A percentile compares a stretch with the other conserved stretches of the same genome.
These are phyloP conservation scores for Brassica balearica DNA, from an alignment of 441 rosid genomes.

Conservation along the genomic window DNA sequence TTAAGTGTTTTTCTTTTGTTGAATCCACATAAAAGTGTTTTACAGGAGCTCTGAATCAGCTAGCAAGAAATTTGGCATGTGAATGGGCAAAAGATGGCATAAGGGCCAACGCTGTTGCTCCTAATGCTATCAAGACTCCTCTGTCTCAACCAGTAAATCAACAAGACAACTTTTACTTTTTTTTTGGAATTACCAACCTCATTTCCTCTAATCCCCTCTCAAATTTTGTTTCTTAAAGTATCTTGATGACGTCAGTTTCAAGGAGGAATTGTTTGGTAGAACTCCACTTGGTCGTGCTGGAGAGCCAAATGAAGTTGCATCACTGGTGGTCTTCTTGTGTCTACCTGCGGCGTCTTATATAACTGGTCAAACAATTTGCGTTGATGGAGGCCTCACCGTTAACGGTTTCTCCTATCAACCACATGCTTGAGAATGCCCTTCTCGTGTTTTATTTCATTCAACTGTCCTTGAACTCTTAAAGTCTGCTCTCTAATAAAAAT, in stretches of 20 bases:
- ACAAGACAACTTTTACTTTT: conserved; percentile 35
- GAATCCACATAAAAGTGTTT: background rate
- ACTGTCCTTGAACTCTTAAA: background rate
- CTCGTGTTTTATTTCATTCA: background rate
- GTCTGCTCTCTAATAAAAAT: background rate
- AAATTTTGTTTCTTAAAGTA: background rate
- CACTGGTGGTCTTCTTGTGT: conserved; percentile 44
- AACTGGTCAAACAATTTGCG: conserved; percentile 74
- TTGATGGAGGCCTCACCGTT: conserved; percentile 76
- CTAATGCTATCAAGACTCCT: conserved; percentile 28
- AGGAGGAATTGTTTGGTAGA: background rate
- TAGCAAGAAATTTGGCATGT: conserved; percentile 39
- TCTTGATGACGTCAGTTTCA: conserved; percentile 23
- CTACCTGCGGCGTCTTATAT: conserved; percentile 48
- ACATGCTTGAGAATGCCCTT: conserved; percentile 14
- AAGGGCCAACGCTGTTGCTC: conserved; percentile 42
- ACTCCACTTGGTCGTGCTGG: conserved; percentile 71
- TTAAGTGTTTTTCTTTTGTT: background rate
- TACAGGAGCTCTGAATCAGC: conserved; percentile 38
- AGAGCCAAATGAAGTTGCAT: conserved; percentile 73
- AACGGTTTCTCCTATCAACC: conserved; percentile 50
- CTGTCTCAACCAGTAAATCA: conserved; percentile 27
- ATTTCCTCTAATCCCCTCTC: background rate
- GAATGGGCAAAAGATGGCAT: conserved; percentile 43
- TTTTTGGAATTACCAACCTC: background rate